Evolutionary conservation across 2,329 filamentous ascomycete genomes (phyloP).

Genomic region (Ciborinia camelliae): DNA sequence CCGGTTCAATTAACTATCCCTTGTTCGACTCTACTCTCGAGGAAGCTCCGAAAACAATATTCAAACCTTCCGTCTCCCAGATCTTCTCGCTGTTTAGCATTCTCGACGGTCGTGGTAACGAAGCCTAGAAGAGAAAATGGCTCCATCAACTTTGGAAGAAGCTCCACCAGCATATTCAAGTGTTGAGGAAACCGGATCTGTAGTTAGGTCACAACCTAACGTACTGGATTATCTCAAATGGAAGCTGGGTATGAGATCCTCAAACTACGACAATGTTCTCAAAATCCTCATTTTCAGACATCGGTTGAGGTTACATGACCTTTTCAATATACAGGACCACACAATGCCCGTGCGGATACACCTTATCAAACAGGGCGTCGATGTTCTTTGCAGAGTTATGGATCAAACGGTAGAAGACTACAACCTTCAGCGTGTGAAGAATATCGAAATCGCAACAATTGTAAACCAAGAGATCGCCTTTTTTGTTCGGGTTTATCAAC

Average conservation of each 20-base stretch:
- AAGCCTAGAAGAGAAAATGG: not conserved
- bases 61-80: not conserved
- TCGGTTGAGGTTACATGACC: conserved; percentile 1
- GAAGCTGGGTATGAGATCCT: not conserved
- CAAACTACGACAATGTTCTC: not conserved
- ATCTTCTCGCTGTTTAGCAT: not conserved
- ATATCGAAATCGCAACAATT: not conserved
- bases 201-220: not conserved
- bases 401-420: not conserved
- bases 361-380: not conserved
- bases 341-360: not conserved
- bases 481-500: not conserved
- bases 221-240: not conserved
- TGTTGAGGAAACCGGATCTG: not conserved
- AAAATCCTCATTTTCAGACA: not conserved
- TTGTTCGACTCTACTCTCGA: not conserved
- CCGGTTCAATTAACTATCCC: not conserved
- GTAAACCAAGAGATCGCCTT: not conserved
- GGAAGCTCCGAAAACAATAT: not conserved
- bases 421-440: not conserved
- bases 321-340: not conserved
- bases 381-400: not conserved
- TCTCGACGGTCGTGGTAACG: no score
- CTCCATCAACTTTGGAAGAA: not conserved
- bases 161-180: not conserved